Conservation (phyloP, 75 land plant species). For the Larix kaempferi region DNA sequence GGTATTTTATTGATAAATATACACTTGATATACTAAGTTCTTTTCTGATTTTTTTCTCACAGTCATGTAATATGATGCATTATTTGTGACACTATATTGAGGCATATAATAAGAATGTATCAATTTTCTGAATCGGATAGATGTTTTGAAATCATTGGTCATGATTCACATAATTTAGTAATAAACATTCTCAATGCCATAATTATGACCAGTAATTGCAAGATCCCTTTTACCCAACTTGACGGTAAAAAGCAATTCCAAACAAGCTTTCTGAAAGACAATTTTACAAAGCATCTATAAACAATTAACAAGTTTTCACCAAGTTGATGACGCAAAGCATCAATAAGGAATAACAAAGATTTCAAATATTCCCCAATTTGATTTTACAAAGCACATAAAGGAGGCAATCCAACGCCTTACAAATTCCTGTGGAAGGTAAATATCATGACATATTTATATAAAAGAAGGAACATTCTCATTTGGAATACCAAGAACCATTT, state of each 20-base stretch:
- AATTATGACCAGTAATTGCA: background rate
- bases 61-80: too few species aligned
- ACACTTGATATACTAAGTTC: too few species aligned
- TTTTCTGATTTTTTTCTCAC: too few species aligned
- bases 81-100: background rate
- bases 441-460: background rate
- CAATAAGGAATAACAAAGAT: background rate
- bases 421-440: background rate
- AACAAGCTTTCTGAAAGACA: background rate
- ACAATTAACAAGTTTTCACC: background rate
- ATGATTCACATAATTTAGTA: background rate
- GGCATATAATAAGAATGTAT: background rate
- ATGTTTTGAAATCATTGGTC: background rate
- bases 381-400: background rate
- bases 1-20: too few species aligned
- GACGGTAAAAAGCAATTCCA: background rate
- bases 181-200: background rate
- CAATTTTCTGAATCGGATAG: background rate
- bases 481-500: constrained; percentile 1
- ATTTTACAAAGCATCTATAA: too few species aligned
- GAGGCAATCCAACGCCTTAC: background rate
- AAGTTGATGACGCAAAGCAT: constrained; percentile 1
- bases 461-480: background rate
- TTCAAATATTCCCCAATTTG: constrained; percentile 2
- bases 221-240: background rate